Percentiles rank a stretch among this genome's conserved stretches.
These are phyloP conservation scores for Crithidia thermophila DNA, from an alignment of 208 protist species.

Conservation along the genomic window DNA sequence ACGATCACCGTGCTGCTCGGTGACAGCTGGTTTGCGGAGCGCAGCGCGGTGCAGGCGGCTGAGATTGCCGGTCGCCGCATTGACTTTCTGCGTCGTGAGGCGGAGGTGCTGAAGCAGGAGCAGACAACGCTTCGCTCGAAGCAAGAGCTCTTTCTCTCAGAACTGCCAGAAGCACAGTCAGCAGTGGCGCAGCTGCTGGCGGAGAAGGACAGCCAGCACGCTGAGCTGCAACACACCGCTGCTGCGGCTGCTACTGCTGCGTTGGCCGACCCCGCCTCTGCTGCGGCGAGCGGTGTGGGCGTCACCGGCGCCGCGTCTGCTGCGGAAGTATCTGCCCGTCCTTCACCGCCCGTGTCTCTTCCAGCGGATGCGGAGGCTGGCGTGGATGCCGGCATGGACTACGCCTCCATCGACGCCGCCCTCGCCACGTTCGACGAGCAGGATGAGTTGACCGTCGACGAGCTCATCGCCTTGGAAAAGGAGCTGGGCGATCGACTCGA, in stretches of 20 bases:
- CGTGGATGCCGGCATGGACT: conserved; percentile 9
- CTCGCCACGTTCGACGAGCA: conserved; percentile 73
- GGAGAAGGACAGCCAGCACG: conserved; percentile 24
- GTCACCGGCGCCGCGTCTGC: no score
- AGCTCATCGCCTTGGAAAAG: conserved; percentile 76
- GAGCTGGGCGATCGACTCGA: conserved; percentile 72
- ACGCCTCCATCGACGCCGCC: conserved; percentile 22
- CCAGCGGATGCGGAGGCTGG: background rate
- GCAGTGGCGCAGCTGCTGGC: conserved; percentile 54
- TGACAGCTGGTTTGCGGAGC: conserved; percentile 89
- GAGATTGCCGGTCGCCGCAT: conserved; percentile 70
- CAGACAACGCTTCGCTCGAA: conserved; percentile 40
- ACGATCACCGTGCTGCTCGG: conserved; percentile 88
- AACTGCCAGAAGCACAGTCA: conserved; percentile 63
- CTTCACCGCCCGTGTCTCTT: background rate
- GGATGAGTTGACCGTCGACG: conserved; percentile 82
- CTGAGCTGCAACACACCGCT: background rate
- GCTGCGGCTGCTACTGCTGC: background rate
- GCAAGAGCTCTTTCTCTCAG: conserved; percentile 64
- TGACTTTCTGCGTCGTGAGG: conserved; percentile 75
- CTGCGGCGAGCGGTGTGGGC: no score
- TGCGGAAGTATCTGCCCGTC: no score
- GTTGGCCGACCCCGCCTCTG: no score
- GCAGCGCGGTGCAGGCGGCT: conserved; percentile 75
- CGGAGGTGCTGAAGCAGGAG: conserved; percentile 67